These are phyloP conservation scores for Lentinula raphanica DNA, from an alignment of 768 basidiomycete species.

Conservation along the genomic window DNA sequence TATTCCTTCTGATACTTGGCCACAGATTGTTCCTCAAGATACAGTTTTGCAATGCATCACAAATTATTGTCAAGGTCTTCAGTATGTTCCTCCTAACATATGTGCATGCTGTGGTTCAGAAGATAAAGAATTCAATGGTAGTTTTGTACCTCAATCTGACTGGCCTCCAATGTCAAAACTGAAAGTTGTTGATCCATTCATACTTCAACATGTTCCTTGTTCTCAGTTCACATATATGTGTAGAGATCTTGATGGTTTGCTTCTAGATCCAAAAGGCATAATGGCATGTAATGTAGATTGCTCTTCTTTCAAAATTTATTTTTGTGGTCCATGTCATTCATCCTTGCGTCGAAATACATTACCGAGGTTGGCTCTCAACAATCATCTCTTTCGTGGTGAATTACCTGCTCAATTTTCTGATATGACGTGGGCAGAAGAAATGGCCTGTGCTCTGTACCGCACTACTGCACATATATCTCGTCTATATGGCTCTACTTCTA, in stretches of 20 bases:
- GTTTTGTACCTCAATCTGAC: background rate
- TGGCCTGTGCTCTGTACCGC: background rate
- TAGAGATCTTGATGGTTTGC: background rate
- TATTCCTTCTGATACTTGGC: background rate
- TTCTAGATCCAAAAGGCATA: background rate
- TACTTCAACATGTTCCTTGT: background rate
- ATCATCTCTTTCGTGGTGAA: background rate
- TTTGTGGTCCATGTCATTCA: background rate
- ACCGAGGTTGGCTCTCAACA: background rate
- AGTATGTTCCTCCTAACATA: background rate
- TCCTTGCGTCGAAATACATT: background rate
- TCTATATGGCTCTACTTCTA: background rate
- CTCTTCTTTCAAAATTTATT: background rate
- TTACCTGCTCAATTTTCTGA: background rate
- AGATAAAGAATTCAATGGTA: background rate
- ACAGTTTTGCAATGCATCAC: background rate
- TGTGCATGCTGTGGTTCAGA: background rate
- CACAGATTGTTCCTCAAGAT: background rate
- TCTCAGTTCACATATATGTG: background rate
- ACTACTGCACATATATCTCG: background rate
- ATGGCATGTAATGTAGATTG: background rate
- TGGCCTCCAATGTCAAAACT: background rate
- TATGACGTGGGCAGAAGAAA: too few relatives aligned
- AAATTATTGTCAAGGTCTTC: background rate
- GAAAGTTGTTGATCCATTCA: background rate